These are phyloP conservation scores for Annulohypoxylon stygium DNA, from an alignment of 495 filamentous ascomycete species.

Conservation along the genomic window DNA sequence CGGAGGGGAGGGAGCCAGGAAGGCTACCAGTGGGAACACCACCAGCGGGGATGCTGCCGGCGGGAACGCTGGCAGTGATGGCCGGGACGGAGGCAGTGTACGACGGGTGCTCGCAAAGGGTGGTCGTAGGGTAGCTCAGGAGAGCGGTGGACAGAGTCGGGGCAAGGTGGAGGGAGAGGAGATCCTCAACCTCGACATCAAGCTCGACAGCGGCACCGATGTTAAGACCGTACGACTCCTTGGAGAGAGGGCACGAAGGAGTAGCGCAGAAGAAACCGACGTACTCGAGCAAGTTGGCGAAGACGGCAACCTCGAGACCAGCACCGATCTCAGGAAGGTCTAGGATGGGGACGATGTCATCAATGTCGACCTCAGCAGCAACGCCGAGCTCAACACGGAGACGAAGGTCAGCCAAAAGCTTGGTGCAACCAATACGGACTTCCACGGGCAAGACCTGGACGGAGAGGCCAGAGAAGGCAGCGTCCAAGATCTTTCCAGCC, in stretches of 20 bases:
- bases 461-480: constrained; percentile 46
- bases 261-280: constrained; percentile 55
- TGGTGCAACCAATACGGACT: constrained; percentile 52
- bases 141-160: constrained; percentile 57
- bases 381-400: constrained; percentile 51
- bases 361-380: constrained; percentile 45
- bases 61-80: constrained; percentile 18
- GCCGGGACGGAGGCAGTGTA: constrained; percentile 41
- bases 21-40: constrained; percentile 10
- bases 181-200: constrained; percentile 53
- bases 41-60: constrained; percentile 10
- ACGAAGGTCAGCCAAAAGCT: constrained; percentile 50
- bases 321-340: constrained; percentile 53
- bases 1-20: constrained; percentile 15
- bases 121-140: constrained; percentile 53
- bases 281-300: constrained; percentile 59
- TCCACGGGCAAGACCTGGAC: constrained; percentile 52
- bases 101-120: constrained; percentile 50
- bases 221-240: constrained; percentile 56
- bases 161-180: constrained; percentile 52
- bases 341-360: constrained; percentile 46
- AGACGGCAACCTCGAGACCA: constrained; percentile 57
- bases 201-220: constrained; percentile 55
- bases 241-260: constrained; percentile 48
- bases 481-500: constrained; percentile 56